phyloP scores from a whole-genome alignment of 1,139 yeast species.

The Yamadazyma diddensiae region DNA sequence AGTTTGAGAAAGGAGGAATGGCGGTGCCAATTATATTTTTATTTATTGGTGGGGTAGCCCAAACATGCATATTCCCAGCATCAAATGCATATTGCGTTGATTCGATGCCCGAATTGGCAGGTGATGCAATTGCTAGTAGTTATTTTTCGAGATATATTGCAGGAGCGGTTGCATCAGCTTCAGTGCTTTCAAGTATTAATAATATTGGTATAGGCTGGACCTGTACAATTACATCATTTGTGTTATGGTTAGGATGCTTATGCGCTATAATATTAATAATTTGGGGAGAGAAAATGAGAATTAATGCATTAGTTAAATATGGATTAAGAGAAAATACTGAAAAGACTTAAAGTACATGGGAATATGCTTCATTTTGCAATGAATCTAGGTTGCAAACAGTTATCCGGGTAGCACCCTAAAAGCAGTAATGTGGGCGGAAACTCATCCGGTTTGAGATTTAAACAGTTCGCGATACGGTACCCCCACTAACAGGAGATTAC shows the following conservation, averaged over 20 bases:
- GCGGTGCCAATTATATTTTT: conserved; percentile 49
- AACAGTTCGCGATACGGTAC: too few relatives aligned
- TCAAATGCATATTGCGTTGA: conserved; percentile 56
- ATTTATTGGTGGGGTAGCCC: conserved; percentile 48
- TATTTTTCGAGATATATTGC: conserved; percentile 48
- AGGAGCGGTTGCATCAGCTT: conserved; percentile 49
- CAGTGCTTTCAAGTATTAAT: conserved; percentile 42
- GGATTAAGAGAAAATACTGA: conserved; percentile 7
- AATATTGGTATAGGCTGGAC: conserved; percentile 55
- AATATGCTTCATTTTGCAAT: too few relatives aligned
- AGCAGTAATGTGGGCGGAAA: too few relatives aligned
- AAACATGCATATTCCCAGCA: conserved; percentile 49
- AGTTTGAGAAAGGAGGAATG: conserved; percentile 49
- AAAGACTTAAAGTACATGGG: too few relatives aligned
- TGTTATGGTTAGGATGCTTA: conserved; percentile 25
- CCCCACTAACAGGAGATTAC: too few relatives aligned
- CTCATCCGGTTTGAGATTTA: too few relatives aligned
- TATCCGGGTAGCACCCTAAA: too few relatives aligned
- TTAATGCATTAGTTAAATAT: conserved; percentile 12
- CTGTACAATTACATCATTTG: conserved; percentile 37
- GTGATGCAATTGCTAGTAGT: conserved; percentile 53
- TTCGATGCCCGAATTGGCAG: conserved; percentile 49
- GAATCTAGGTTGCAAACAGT: too few relatives aligned
- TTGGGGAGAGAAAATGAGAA: conserved; percentile 23
- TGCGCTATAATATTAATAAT: conserved; percentile 19